Evolutionary conservation across 495 filamentous ascomycete species (phyloP), one percentile per base, ranked within the genome.

Genomic region (Acidiella bohemica): DNA sequence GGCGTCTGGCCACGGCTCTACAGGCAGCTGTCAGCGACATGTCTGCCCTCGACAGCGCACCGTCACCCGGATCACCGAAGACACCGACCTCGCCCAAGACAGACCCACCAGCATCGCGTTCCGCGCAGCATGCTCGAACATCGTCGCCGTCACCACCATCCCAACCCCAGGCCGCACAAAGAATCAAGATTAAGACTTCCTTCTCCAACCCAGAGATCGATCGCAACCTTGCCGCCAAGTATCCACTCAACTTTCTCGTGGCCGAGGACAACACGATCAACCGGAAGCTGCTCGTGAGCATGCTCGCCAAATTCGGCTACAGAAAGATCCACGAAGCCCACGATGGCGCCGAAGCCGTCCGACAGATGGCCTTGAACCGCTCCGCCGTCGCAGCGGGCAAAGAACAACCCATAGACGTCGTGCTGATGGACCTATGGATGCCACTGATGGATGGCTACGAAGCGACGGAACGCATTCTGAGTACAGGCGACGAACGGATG

Each of bases 401-500:
- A 8, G 7, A 11, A 11, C 10, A 11, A 11, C 31, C 31, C 7
- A 73, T 85, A 43, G 72, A 84, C 53, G 66, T 80, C 0, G 66
- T 87, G 16, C 57, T 85, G 20, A 87, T 87, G 82, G 81, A 87
- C 57, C 67, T 87, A 5, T 87, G 81, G 81, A 87, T 87, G 81
- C 82, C 81, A 2, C 66, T 73, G 41, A 81, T 84, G 73, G 81
- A 87, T 50, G 82, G 82, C 2, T 85, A 82, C 41, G 75, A 85
- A 54, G 81, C 81, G 5, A 74, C 81, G 0, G 64, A 70, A 35
- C 58, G 59, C 19, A 87, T 87, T 58, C 66, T 37, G 64, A 77
- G 55, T 58, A 66, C 25, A 60, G 36, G 59, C 64, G 28, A 39
- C 23, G 33, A 28, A 50, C 37, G 11, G 5, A 48, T 35, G 20